Evolutionary conservation across 2,329 filamentous ascomycete genomes (phyloP), one percentile per base, ranked within the genome.

Genomic region (Sclerotinia borealis): DNA sequence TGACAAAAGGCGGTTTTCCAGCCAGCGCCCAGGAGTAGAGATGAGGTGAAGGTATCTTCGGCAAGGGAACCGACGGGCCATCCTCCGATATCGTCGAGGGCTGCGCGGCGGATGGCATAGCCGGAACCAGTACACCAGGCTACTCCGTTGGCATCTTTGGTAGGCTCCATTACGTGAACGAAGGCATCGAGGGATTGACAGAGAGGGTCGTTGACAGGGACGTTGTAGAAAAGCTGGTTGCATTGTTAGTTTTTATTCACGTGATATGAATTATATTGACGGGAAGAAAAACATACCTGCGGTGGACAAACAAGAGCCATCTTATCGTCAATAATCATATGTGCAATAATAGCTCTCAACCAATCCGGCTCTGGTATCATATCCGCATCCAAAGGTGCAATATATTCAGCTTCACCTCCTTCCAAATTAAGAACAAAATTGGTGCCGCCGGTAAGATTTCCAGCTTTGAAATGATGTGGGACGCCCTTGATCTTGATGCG

Each of bases 41-140:
- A 83, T 7, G 84, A 86, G 3, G 81, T 85, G 55, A 79, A 81
- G 2, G 85, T 80, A 69, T 88, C 85, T 71, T 88, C 85, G 5
- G 83, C 81, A 9, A 87, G 75, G 5, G 83, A 85, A 17, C 80
- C 83, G 1, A 82, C 78, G 0, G 85, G 85, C 66, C 85, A 87
- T 68, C 85, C 83, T 68, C 84, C 85, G 65, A 88, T 86, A 25
- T 82, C 78, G 22, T 85, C 81, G 4, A 88, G 76, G 7, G 85
- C 85, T 60, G 79, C 74, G n/a, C 85, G 82, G 4, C 85, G 82
- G 34, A 81, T 79, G 5, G 84, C 75, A 67, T 85, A 88, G 8
- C 85, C 85, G 6, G 85, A 87, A 5, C 85, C 85, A n/a, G 83
- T 85, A 68, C 84, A 86, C 80, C 84, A 85, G n/a, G 84, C 84